phyloP scores from a whole-genome alignment of 768 basidiomycete species.

The Rhodotorula babjevae region DNA sequence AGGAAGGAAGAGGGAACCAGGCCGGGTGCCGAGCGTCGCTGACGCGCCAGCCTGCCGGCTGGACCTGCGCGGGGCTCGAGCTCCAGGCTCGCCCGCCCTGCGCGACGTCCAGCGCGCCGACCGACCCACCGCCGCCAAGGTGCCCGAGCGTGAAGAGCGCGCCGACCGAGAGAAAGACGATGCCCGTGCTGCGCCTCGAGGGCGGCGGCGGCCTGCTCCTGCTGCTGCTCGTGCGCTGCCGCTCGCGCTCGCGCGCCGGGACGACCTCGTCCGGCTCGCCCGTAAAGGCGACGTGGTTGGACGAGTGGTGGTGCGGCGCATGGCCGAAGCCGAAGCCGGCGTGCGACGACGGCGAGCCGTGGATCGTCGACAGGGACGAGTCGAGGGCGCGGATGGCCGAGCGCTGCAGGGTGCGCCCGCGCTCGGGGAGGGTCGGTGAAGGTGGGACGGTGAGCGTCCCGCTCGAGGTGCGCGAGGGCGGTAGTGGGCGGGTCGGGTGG shows the following conservation, averaged over 20 bases:
- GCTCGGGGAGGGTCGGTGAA: constrained; percentile 23
- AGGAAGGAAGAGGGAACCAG: not conserved
- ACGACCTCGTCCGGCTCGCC: not conserved
- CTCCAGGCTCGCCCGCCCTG: constrained; percentile 5
- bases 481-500: not conserved
- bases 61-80: not conserved
- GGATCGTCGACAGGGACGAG: constrained; percentile 24
- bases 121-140: constrained; percentile 13
- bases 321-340: not conserved
- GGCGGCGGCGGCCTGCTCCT: constrained; percentile 36
- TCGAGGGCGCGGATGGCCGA: constrained; percentile 2
- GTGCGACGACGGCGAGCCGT: constrained; percentile 22
- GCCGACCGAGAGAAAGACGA: constrained; percentile 40
- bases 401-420: constrained; percentile 30
- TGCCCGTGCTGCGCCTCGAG: constrained; percentile 43
- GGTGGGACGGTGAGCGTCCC: constrained; percentile 11
- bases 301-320: not conserved
- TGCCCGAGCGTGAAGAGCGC: constrained; percentile 33
- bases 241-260: not conserved
- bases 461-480: not conserved
- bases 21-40: not conserved
- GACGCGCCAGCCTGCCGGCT: not conserved
- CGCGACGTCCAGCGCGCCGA: not conserved
- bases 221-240: constrained; percentile 25
- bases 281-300: constrained; percentile 21